Conservation (phyloP, 371 early-diverging fungal genomes). For the Haplosporangium sp. region DNA sequence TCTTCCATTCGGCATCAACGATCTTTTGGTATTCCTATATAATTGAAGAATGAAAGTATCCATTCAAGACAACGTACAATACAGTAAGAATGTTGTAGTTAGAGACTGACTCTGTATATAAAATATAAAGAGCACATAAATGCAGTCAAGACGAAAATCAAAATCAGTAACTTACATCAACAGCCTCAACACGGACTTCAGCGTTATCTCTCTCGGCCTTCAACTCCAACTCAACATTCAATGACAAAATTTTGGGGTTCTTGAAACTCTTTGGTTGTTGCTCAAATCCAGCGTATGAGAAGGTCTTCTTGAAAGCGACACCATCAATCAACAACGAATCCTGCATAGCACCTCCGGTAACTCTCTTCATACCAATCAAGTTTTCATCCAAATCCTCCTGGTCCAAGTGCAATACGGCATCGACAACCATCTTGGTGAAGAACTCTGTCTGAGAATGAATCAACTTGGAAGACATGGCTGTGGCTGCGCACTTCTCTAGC, state of each 20-base stretch:
- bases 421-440: conserved; percentile 99
- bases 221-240: conserved; percentile 99
- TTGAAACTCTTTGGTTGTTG: conserved; percentile 99
- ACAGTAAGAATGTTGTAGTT: background rate
- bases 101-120: background rate
- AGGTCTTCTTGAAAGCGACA: conserved; percentile 99
- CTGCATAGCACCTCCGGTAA: conserved; percentile 99
- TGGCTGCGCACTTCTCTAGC: conserved; percentile 96
- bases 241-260: conserved; percentile 93
- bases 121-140: background rate
- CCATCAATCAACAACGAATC: conserved; percentile 98
- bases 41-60: background rate
- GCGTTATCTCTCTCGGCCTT: conserved; percentile 99
- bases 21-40: conserved; percentile 97
- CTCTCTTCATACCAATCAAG: conserved; percentile 98
- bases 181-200: conserved; percentile 98
- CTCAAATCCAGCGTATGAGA: conserved; percentile 99
- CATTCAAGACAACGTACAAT: background rate
- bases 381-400: conserved; percentile 93
- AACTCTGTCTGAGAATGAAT: conserved; percentile 98
- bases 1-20: conserved; percentile 99
- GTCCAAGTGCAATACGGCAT: conserved; percentile 94
- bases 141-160: background rate
- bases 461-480: conserved; percentile 99
- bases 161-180: conserved; percentile 65